Base-by-base conservation (phyloP, 176 grass and related monocot species). In the Cocos nucifera region DNA sequence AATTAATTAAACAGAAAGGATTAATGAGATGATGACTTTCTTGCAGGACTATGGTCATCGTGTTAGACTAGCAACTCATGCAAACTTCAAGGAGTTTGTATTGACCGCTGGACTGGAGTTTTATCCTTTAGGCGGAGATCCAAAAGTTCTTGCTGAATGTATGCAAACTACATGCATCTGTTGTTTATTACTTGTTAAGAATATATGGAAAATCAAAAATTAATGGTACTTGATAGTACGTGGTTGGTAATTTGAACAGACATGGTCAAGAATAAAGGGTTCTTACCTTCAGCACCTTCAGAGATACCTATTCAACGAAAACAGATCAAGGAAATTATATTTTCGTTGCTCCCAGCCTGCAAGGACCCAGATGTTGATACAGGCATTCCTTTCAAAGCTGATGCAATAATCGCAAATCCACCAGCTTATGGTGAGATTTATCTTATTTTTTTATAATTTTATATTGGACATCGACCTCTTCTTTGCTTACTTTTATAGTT, bases 231-330 rank as follows among this genome's bases (percentile, higher is more conserved):
- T 44, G 35, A 44, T 44, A 14, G 8, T 44, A 12, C 35, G 19
- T 5, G 3, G 49, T 68, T 75, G 28, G 48, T 66, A 63, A 84
- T 39, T 78, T 60, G 62, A 73, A 58, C 73, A 93, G 93, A 98
- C 53, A 93, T 98, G 93, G 93, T 98, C 22, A 98, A 92, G 77
- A 92, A 98, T 54, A 98, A 98, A 83, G 93, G 93, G 21, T 98
- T 98, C 48, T 77, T 98, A 15, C 93, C 93, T 61, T 98, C 94
- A 15, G 61, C 76, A 12, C 88, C 88, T 51, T 98, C 88, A 26
- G 94, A 98, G 77, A 89, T 98, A 78, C 22, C 82, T 66, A 77
- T 89, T 58, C 94, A 98, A 76, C 76, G 94, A 69, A 98, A 98
- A 28, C 94, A 98, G 67, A 88, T 98, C 0, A 92, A 81, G 79